Base-by-base conservation (phyloP, 345 rosid species). In the Lepidium sativum region DNA sequence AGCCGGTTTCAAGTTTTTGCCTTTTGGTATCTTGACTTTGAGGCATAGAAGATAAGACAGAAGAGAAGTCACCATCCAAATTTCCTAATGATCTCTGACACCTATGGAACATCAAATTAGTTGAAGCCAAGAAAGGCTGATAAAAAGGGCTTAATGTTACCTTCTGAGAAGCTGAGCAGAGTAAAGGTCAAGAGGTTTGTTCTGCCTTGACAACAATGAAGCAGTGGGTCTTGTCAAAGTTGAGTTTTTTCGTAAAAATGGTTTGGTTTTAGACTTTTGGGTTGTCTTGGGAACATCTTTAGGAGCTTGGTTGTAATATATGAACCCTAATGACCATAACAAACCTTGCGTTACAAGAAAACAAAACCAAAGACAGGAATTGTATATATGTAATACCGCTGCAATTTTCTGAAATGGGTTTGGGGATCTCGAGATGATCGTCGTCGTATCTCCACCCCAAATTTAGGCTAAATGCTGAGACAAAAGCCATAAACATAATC, bases 1-100 rank as follows among this genome's bases (percentile, higher is more conserved):
- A 87, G 25, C 99, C 97, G 68, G 80, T 77, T 48, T 87, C 97
- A 37, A 92, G 86, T 80, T 87, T 92, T 68, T 87, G 99, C 62
- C 96, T 77, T 76, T 92, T 92, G 57, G 85, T 79, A 49, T 89
- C 79, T 9, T 54, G 72, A 15, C 16, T 61, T 59, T 79, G 90
- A 52, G 48, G 55, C 41, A 71, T 15, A 34, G 84, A 80, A 43
- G 73, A 69, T 59, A 54, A 47, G 55, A 60, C 12, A 59, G 72
- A 78, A 1, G 79, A 70, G 65, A 57, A 60, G 48, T 73, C 80
- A 20, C 79, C 60, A 39, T 80, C 79, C 14, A 63, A 41, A 34
- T 74, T 80, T 45, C 48, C 59, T 37, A 60, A 16, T 61, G 64
- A 54, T 64, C 72, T 80, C 27, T 73, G 73, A 72, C 73, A 76